Base-by-base conservation (phyloP, 768 basidiomycete genomes). In the Fibroporia radiculosa region DNA sequence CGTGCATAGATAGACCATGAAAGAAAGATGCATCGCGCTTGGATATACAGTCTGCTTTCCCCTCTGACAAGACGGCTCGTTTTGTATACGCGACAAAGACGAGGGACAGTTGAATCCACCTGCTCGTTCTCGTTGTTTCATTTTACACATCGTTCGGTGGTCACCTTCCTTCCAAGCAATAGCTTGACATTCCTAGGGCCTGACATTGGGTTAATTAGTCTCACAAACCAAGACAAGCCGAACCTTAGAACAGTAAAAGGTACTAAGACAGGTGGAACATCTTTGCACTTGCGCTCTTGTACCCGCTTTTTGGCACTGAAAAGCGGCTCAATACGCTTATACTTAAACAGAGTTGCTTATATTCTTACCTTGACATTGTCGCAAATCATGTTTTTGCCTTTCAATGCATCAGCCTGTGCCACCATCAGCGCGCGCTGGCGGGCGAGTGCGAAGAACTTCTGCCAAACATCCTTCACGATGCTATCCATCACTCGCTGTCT, bases 241-340 rank as follows among this genome's bases (percentile, higher is more conserved):
- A 6, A 44, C 51, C 42, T 65, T 64, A 1, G 67, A 68, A 45
- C 68, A 68, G 49, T 68, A 68, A 11, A 65, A 51, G 3, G 67
- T 66, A 7, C 54, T 60, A 5, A 57, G 56, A 50, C 68, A 68
- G 4, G 56, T 59, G 4, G 55, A 51, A 42, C 67, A 70, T 34
- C 63, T 62, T 32, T 56, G 52, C 49, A 70, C 64, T 13, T 56
- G 60, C 39, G 64, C 63, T 47, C 61, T 66, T 3, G 44, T 48
- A 22, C 64, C 64, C 28, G 63, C 44, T 51, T 64, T 66, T 13
- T 65, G 65, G 42, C 66, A 68, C 66, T 67, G 48, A n/a, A n/a
- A n/a, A n/a, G 1, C 12, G 14, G 25, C 40, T 5, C 11, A 41
- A 22, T 41, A 4, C 24, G 37, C 12, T 10, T 19, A 27, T 18